A percentile compares a stretch with the other conserved stretches of the same genome.
phyloP scores from a whole-genome alignment of 805 yeast species.

The Hanseniaspora thailandica region DNA sequence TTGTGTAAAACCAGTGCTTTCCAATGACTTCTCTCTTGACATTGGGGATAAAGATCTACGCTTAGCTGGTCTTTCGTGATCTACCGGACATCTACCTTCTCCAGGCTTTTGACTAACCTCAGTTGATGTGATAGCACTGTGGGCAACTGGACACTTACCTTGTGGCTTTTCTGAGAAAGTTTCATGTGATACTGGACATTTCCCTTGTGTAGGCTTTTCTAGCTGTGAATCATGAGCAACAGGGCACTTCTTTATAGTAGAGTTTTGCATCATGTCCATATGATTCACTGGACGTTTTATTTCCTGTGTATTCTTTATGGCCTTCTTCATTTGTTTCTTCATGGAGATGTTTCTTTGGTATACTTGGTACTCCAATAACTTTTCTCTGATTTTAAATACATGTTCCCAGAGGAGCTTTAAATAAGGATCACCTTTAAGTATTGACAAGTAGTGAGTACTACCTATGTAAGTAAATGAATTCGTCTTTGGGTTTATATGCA shows the following conservation, averaged over 20 bases:
- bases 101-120: not conserved
- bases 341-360: constrained; percentile 16
- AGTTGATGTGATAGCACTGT: not conserved
- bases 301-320: not conserved
- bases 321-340: not conserved
- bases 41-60: constrained; percentile 6
- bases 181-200: constrained; percentile 25
- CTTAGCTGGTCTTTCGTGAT: not conserved
- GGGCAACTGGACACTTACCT: not conserved
- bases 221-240: not conserved
- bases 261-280: not conserved
- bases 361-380: constrained; percentile 27
- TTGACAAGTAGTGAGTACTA: constrained; percentile 48
- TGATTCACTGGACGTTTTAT: not conserved
- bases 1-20: not conserved
- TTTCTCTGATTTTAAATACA: constrained; percentile 34
- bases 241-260: not conserved
- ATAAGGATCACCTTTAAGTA: constrained; percentile 48
- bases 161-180: not conserved
- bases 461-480: constrained; percentile 37
- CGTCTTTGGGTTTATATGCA: constrained; percentile 30
- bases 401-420: constrained; percentile 44
- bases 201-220: too few species aligned
- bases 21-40: not conserved
- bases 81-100: constrained; percentile 9